Evolutionary conservation across 495 filamentous ascomycete species (phyloP), one percentile per base, ranked within the genome.

Genomic region (Chaetomium cochliodes): DNA sequence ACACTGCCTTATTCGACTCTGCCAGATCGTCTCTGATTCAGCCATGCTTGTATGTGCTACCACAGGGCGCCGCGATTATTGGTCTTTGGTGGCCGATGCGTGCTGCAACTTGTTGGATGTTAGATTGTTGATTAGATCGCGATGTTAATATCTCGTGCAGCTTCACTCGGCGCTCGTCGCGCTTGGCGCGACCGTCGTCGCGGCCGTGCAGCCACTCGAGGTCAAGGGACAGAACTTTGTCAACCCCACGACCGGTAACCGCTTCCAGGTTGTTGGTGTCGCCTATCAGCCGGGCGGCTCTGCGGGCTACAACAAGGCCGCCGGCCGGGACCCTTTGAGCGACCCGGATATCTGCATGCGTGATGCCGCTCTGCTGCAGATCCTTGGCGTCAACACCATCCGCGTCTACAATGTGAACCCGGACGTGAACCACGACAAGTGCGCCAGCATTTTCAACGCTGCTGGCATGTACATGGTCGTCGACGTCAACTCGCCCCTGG

Each of bases 271-370:
- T 62, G 83, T 98, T 54, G 93, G 93, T 70, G 86, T 96, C 58
- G 93, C 92, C 80, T 97, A 97, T 79, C 93, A 98, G 79, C 93
- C 93, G 30, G 93, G 92, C 70, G 93, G 93, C 72, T 85, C 87
- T 58, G 81, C 85, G n/a, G 93, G 86, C 50, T 96, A 96, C 78
- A 82, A 87, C 68, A 82, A 84, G 12, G 78, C 73, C 9, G 65
- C 71, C 22, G 80, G 81, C 15, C 73, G 80, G 50, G 93, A 98
- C 74, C 88, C 93, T 55, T 81, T 98, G 56, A 92, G 84, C 70
- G 82, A 96, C 73, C 81, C 79, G 26, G 83, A 87, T 33, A 80
- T 84, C 60, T 98, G 93, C 80, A 77, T 93, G 69, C 88, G 93
- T 56, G 93, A 98, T 82, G 93, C 94, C 56, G 92, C 92, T 12